phyloP scores from a whole-genome alignment of 2,329 filamentous ascomycete species.

The Byssochlamys sp. region DNA sequence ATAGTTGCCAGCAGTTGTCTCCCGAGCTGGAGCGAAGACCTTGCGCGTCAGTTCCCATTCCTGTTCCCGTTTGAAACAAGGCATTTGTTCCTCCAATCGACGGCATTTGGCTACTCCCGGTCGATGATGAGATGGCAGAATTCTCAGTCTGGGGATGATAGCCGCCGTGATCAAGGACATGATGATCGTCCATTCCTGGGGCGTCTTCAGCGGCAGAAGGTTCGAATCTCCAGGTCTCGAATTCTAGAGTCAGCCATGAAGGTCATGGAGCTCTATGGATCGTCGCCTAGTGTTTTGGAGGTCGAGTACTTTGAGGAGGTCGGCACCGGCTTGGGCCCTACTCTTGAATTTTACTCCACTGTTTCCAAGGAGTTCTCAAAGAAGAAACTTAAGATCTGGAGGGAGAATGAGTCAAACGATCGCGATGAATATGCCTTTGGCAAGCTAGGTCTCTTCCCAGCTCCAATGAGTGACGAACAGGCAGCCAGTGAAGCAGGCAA shows the following conservation, averaged over 20 bases:
- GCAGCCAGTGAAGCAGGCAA: slow-evolving; percentile 67
- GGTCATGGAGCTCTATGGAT: slow-evolving; percentile 96
- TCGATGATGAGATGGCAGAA: slow-evolving; percentile 98
- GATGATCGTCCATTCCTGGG: slow-evolving; percentile 89
- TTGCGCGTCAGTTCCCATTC: slow-evolving; percentile 89
- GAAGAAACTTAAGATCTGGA: slow-evolving; percentile 94
- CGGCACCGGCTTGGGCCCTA: slow-evolving; percentile 87
- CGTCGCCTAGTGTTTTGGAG: slow-evolving; percentile 89
- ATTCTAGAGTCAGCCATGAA: slow-evolving; percentile 95
- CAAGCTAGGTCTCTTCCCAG: slow-evolving; percentile 76
- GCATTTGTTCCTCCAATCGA: slow-evolving; percentile 92
- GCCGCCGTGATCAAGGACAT: slow-evolving; percentile 66
- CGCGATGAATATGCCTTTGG: slow-evolving; percentile 75
- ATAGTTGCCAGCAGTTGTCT: slow-evolving; percentile 96
- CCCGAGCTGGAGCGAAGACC: slow-evolving; percentile 89
- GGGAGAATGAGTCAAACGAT: slow-evolving; percentile 68
- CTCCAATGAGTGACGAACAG: slow-evolving; percentile 75
- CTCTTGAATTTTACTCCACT: slow-evolving; percentile 93
- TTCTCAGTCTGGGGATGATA: slow-evolving; percentile 70
- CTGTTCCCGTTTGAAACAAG: slow-evolving; percentile 96
- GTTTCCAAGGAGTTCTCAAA: slow-evolving; percentile 95
- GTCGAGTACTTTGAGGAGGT: slow-evolving; percentile 99
- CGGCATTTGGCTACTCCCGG: slow-evolving; percentile 91
- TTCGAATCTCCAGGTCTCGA: slow-evolving; percentile 88
- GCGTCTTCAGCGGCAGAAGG: slow-evolving; percentile 86